Base-by-base conservation (phyloP, 2,329 filamentous ascomycete species). In the Drechmeria coniospora region DNA sequence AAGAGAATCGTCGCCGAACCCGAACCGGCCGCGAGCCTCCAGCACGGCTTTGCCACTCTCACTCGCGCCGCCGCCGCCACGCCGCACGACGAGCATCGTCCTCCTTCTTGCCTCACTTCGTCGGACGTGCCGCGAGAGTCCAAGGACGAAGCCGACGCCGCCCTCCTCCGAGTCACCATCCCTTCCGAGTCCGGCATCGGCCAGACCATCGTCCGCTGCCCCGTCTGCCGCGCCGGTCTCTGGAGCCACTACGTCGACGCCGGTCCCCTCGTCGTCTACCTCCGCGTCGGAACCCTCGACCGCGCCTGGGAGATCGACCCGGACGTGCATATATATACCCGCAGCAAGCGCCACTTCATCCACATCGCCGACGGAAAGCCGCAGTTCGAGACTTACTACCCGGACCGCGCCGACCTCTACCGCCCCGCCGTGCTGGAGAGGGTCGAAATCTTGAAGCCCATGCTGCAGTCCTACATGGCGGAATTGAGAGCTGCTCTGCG, bases 231-330 rank as follows among this genome's bases (percentile, higher is more conserved):
- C 25, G 42, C 49, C 13, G 46, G 47, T 8, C 29, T 65, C 3
- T 64, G 54, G 53, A 54, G 42, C 30, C 36, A 57, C 35, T 65
- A 63, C 37, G 44, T 27, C 9, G 48, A 46, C 21, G 34, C 33
- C 9, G 48, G 50, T 3, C 37, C 39, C 6, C 25, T 44, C 28
- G 28, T 54, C 8, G 41, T 44, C 11, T 62, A 53, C 35, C 36
- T 66, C 8, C 50, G 56, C 21, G 53, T 49, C 15, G 59, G 61
- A 3, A 64, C 60, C 8, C 44, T 65, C 26, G 60, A 61, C 38
- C 36, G 40, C 10, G 43, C 50, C 6, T 44, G 46, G 34, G 39
- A 48, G 29, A 36, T 58, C 6, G 44, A 47, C n/a, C 59, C 59
- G 1, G 56, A 62, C 38, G 48, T 56, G 13, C 59, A 65, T 40